Conservation (phyloP, 768 basidiomycete species). For the Leccinum longicurvipes region DNA sequence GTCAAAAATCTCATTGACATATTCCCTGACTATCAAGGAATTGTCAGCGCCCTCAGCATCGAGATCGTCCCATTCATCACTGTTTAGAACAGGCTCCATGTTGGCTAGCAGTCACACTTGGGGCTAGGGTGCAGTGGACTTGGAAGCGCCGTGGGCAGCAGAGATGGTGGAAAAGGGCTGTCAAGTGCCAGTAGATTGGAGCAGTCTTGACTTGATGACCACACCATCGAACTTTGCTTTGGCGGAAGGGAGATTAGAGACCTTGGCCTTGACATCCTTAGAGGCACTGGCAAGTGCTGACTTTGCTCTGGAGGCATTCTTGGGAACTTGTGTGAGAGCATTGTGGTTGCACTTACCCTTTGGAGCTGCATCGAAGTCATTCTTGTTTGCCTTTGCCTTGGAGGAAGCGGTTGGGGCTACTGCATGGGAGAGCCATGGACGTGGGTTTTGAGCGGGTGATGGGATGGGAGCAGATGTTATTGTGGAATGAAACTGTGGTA, state of each 20-base stretch:
- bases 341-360: constrained; percentile 73
- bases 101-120: constrained; percentile 25
- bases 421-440: too few species aligned
- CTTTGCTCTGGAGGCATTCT: constrained; percentile 44
- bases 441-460: too few species aligned
- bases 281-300: constrained; percentile 32
- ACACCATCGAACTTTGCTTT: constrained; percentile 62
- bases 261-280: too few species aligned
- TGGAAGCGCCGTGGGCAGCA: constrained; percentile 37
- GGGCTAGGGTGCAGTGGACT: constrained; percentile 21
- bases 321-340: constrained; percentile 66
- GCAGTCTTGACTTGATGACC: constrained; percentile 50
- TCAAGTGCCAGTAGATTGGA: constrained; percentile 34
- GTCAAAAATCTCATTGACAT: constrained; percentile 92
- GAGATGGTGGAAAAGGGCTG: constrained; percentile 56
- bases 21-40: constrained; percentile 96
- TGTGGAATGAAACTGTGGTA: constrained; percentile 48
- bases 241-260: constrained; percentile 36
- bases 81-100: constrained; percentile 62
- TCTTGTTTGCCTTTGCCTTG: constrained; percentile 34
- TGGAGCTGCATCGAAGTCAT: constrained; percentile 44
- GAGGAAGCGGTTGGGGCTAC: constrained; percentile 38
- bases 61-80: constrained; percentile 81
- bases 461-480: too few species aligned
- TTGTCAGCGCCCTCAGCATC: constrained; percentile 91